Percentiles rank a stretch among this genome's conserved stretches.
These are phyloP conservation scores for Favolaschia claudopus DNA, from an alignment of 768 basidiomycete species.

Conservation along the genomic window DNA sequence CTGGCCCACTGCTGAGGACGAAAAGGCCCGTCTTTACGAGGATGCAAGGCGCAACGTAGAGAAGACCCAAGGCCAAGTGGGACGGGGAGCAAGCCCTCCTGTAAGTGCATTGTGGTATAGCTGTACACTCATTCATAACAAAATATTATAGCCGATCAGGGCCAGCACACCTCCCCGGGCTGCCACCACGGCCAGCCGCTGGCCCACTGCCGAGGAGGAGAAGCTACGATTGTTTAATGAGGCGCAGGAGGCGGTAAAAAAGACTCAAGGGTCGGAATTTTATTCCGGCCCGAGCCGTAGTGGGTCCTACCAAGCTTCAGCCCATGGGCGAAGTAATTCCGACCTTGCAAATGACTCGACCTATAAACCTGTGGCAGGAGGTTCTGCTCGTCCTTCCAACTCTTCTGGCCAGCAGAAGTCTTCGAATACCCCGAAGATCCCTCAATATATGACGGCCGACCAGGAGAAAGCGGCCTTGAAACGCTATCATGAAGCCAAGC, in stretches of 20 bases:
- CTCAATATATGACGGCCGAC: slow-evolving; percentile 68
- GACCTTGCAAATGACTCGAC: slow-evolving; percentile 31
- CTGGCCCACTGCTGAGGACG: slow-evolving; percentile 68
- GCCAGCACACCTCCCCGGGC: slow-evolving; percentile 21
- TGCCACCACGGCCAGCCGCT: slow-evolving; percentile 39
- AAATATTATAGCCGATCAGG: slow-evolving; percentile 29
- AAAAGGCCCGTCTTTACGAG: slow-evolving; percentile 73
- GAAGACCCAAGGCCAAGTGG: slow-evolving; percentile 55
- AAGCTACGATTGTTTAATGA: slow-evolving; percentile 74
- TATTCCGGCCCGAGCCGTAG: slow-evolving; percentile 30
- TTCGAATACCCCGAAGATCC: slow-evolving; percentile 38
- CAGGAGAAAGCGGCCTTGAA: slow-evolving; percentile 78
- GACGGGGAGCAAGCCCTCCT: slow-evolving; percentile 36
- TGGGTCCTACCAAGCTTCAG: slow-evolving; percentile 26
- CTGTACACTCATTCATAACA: slow-evolving; percentile 18
- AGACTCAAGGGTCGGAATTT: slow-evolving; percentile 55
- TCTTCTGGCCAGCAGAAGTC: slow-evolving; percentile 20
- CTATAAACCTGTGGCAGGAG: slow-evolving; percentile 26
- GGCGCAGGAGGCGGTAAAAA: slow-evolving; percentile 71
- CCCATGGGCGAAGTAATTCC: slow-evolving; percentile 34
- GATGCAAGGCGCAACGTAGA: slow-evolving; percentile 67
- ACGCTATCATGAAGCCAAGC: slow-evolving; percentile 75
- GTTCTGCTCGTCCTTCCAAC: slow-evolving; percentile 3
- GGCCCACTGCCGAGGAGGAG: slow-evolving; percentile 80
- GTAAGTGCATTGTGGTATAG: slow-evolving; percentile 38